Evolutionary conservation across 352 stramenopile genomes (phyloP).

Genomic region (Globisporangium uncinulatum): DNA sequence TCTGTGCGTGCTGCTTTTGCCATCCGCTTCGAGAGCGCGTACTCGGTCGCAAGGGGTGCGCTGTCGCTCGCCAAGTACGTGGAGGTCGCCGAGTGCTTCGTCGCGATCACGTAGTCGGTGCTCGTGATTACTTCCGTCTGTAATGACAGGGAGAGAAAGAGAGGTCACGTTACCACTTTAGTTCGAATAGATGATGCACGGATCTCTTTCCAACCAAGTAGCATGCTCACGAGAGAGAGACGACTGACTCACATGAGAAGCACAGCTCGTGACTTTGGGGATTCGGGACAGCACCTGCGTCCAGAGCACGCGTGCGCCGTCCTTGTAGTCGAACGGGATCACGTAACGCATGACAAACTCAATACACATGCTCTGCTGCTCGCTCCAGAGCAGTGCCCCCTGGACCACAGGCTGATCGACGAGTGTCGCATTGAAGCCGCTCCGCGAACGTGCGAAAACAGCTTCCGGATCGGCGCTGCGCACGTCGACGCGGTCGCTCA

Average conservation of each 20-base stretch:
- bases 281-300: constrained; percentile 19
- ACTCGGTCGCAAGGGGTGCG: constrained; percentile 5
- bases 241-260: constrained; percentile 6
- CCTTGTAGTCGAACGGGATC: constrained; percentile 5
- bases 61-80: background rate
- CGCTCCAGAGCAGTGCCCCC: constrained; percentile 24
- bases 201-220: no score
- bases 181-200: background rate
- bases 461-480: background rate
- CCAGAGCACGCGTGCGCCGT: constrained; percentile 25
- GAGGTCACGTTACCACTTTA: background rate
- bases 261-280: constrained; percentile 20
- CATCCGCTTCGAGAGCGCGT: constrained; percentile 24
- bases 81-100: constrained; percentile 1
- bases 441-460: constrained; percentile 9
- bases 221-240: no score
- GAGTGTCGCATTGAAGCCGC: constrained; percentile 12
- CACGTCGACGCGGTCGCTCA: constrained; percentile 15
- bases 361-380: constrained; percentile 30
- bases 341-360: constrained; percentile 11
- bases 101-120: constrained; percentile 12
- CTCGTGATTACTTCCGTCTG: constrained; percentile 12
- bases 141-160: background rate
- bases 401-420: constrained; percentile 19
- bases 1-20: constrained; percentile 5